Base-by-base conservation (phyloP, 495 filamentous ascomycete species). In the Hypoxylon subgilvum region DNA sequence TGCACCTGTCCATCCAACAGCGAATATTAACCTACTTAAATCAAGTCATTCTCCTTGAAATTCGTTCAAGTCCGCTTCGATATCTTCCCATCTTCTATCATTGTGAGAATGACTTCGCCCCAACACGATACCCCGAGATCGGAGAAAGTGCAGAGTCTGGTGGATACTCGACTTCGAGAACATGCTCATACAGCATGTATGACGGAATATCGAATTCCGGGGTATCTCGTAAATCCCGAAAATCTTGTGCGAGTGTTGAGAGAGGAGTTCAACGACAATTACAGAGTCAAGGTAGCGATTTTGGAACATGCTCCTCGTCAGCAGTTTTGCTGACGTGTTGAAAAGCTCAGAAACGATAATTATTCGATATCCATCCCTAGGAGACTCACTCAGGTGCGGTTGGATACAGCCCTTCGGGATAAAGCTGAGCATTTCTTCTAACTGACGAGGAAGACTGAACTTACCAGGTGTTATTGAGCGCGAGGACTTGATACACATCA, bases 271-370 rank as follows among this genome's bases (percentile, higher is more conserved):
- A 28, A 41, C 1, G 12, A 18, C 17, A 12, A 48, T 35, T 60
- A 60, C 21, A 53, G 13, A 39, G 49, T 60, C 13, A 60, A 53
- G 57, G 57, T 60, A 47, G 6, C 8, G n/a, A 10, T 7, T 31
- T 10, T 3, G 22, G 5, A 4, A 5, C 17, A 4, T 6, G 2
- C 16, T 23, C n/a, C 12, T 30, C 19, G 6, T 2, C 9, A 27
- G 23, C 6, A 13, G n/a, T 28, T 17, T 13, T 1, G n/a, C 48
- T 48, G 17, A 60, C 34, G 22, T 16, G 4, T 1, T 17, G 13
- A 0, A 12, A 46, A 60, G 57, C 27, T 60, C 6, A 47, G 57
- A 22, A 60, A 60, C 9, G 57, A 60, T 3, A 52, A 60, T 6
- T 60, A 60, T 10, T 43, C 35, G 9, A 60, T 60, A 48, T 60